Conservation (phyloP, 2,329 filamentous ascomycete species). For the Fusarium brevicatenulatum region DNA sequence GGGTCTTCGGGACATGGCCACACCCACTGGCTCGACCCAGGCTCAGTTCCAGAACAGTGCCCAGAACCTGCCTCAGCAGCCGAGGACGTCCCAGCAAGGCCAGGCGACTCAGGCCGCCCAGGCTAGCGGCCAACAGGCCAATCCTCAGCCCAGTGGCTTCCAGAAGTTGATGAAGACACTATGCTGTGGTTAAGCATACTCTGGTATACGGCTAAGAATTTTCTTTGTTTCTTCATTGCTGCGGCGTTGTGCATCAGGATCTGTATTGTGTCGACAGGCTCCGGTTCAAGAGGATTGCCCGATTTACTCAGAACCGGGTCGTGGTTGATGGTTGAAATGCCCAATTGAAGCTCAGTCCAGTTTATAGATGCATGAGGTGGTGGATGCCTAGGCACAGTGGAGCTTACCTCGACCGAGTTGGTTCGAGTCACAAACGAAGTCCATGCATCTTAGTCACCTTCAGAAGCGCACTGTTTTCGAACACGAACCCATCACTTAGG, state of each 20-base stretch:
- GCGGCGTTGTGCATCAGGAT: conserved; percentile 39
- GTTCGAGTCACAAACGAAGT: conserved; percentile 6
- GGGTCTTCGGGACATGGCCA: conserved; percentile 79
- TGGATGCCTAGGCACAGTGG: conserved; percentile 2
- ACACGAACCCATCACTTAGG: conserved; percentile 29
- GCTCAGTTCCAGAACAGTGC: conserved; percentile 97
- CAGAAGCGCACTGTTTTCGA: conserved; percentile 17
- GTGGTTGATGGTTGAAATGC: conserved; percentile 20
- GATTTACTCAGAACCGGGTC: neutral
- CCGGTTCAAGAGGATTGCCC: conserved; percentile 21
- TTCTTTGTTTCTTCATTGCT: conserved; percentile 45
- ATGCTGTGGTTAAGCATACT: conserved; percentile 78
- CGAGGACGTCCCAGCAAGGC: conserved; percentile 69
- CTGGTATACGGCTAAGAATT: conserved; percentile 41
- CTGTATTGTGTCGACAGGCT: conserved; percentile 28
- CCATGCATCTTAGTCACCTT: conserved; percentile 4
- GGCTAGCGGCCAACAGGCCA: conserved; percentile 66
- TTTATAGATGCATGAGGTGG: neutral
- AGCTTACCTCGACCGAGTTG: conserved; percentile 5
- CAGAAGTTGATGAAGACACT: conserved; percentile 93
- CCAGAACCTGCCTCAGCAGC: conserved; percentile 81
- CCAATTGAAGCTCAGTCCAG: conserved; percentile 8
- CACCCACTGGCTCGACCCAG: conserved; percentile 89
- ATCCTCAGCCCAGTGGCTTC: conserved; percentile 82
- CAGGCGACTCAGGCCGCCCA: conserved; percentile 65